Base-by-base conservation (phyloP, 1,139 yeast genomes). In the Yamadazyma atlantica region DNA sequence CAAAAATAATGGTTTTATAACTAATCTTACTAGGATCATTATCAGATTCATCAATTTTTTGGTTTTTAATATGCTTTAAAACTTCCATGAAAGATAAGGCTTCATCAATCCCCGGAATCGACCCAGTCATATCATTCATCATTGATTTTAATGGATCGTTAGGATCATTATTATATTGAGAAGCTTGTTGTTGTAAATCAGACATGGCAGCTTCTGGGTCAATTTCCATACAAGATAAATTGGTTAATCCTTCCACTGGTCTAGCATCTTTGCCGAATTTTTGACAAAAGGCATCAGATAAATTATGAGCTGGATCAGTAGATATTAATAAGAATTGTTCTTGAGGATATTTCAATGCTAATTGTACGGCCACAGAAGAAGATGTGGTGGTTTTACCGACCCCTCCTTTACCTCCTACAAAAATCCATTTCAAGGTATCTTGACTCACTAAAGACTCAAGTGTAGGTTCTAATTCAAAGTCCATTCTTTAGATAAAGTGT, bases 351-450 rank as follows among this genome's bases (percentile, higher is more conserved):
- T 86, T 81, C 42, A 88, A 68, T 2, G 94, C 92, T 57, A 85
- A 69, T 64, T 92, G 97, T 43, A 90, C 86, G 19, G 98, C 96
- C 50, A 92, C 77, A 16, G 97, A 89, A 35, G 96, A 90, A 1
- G 97, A 90, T 3, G 97, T 87, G 32, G 98, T 92, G 49, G 98
- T 92, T 62, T 92, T 92, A 51, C 98, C 98, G 28, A 92, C 98
- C 64, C 98, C 98, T 60, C 98, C 98, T 71, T 92, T 92, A 53
- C 98, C 98, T 45, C 98, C 98, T 30, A 90, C 97, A 57, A 92
- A 92, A 49, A 92, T 85, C 98, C 98, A 92, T 57, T 86, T 86
- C 55, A 92, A 77, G 13, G 92, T 66, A 24, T 76, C 85, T 48
- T 84, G 88, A 23, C 70, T 56, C 36, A 85, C 68, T 37, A 85